Conservation (phyloP, 2,329 filamentous ascomycete species). For the Xylaria sp. region DNA sequence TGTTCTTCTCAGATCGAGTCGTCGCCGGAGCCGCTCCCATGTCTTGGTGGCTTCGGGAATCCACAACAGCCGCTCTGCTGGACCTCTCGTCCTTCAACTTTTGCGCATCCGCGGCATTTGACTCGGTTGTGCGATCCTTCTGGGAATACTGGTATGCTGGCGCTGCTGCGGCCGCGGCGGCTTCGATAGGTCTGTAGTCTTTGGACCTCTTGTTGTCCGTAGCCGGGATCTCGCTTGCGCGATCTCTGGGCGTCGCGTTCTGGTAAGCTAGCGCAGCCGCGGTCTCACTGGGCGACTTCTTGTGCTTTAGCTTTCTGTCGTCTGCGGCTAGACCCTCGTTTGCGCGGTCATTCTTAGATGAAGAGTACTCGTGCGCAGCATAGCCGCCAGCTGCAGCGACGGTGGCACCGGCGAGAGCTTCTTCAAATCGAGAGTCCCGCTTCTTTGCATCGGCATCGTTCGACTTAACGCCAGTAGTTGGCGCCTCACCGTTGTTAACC, state of each 20-base stretch:
- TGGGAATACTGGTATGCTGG: background rate
- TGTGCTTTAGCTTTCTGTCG: background rate
- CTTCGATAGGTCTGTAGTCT: background rate
- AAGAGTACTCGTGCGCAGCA: constrained; percentile 19
- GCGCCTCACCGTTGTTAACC: background rate
- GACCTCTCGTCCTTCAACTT: constrained; percentile 5
- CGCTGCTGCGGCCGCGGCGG: background rate
- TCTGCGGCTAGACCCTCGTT: background rate
- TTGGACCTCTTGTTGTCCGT: background rate
- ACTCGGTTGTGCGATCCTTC: background rate
- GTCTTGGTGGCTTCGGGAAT: background rate
- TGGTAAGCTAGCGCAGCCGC: background rate
- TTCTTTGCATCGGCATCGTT: background rate
- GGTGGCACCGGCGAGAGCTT: constrained; percentile 35
- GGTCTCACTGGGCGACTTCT: constrained; percentile 4
- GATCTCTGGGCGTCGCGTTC: background rate
- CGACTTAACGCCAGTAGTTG: background rate
- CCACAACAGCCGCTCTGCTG: background rate
- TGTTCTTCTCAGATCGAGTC: background rate
- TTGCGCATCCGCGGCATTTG: background rate
- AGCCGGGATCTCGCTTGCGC: background rate
- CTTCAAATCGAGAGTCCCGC: constrained; percentile 37
- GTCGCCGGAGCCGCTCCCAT: background rate
- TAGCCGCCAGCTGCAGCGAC: constrained; percentile 19
- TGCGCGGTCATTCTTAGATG: background rate